These are phyloP conservation scores for Eucalyptus regnans DNA, from an alignment of 345 rosid species.

Conservation along the genomic window DNA sequence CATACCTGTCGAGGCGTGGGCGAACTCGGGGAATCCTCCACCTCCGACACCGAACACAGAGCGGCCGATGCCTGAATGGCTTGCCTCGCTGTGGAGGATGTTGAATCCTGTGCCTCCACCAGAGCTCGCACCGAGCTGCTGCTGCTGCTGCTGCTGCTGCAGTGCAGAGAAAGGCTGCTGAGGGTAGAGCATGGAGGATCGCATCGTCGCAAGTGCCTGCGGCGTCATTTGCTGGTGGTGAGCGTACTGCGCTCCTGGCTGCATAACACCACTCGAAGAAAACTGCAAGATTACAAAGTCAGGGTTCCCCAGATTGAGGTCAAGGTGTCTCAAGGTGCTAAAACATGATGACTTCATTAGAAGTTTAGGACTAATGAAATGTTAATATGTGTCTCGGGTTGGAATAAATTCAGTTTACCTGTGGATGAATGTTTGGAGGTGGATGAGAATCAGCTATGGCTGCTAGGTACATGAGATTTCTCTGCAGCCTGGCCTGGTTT, in stretches of 20 bases:
- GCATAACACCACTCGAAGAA: constrained; percentile 59
- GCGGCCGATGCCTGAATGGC: constrained; percentile 56
- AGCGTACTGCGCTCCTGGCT: constrained; percentile 78
- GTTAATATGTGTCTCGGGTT: neutral
- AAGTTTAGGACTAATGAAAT: neutral
- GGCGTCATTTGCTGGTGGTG: constrained; percentile 84
- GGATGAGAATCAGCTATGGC: constrained; percentile 99
- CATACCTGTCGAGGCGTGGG: constrained; percentile 12
- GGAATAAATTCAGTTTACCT: constrained; percentile 22
- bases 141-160: constrained; percentile 55
- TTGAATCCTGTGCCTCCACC: constrained; percentile 49
- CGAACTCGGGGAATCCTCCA: constrained; percentile 49
- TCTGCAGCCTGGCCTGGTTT: constrained; percentile 95
- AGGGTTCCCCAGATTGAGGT: neutral
- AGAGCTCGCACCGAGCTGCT: constrained; percentile 81
- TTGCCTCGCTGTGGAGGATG: constrained; percentile 46
- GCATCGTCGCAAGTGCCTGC: constrained; percentile 78
- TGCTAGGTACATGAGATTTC: constrained; percentile 96
- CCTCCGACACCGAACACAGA: constrained; percentile 11
- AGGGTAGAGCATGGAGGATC: constrained; percentile 79
- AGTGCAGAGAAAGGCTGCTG: constrained; percentile 10
- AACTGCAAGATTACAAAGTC: constrained; percentile 25
- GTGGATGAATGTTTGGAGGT: constrained; percentile 68
- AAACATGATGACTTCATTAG: neutral
- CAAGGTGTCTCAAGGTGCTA: neutral